Evolutionary conservation across 257 asterid species (phyloP).

Genomic region (Mitragyna speciosa): DNA sequence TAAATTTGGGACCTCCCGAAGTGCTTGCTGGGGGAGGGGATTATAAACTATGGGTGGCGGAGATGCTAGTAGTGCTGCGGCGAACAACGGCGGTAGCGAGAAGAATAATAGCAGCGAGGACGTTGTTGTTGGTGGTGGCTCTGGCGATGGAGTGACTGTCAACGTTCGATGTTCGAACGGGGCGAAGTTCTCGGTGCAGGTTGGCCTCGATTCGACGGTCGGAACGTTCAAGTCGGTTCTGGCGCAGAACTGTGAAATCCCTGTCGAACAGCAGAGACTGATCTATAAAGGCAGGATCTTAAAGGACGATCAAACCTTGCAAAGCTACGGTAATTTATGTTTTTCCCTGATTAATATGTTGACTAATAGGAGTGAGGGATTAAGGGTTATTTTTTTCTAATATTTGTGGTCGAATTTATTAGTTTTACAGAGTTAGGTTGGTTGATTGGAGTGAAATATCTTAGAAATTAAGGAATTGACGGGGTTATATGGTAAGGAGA

Average conservation of each 20-base stretch:
- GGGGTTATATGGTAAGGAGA: background rate
- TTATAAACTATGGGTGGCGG: slow-evolving; percentile 45
- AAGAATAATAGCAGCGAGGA: slow-evolving; percentile 23
- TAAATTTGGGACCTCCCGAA: slow-evolving; percentile 15
- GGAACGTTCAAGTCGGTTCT: slow-evolving; percentile 47
- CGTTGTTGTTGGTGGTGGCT: slow-evolving; percentile 18
- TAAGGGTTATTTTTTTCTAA: background rate
- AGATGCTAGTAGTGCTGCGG: slow-evolving; percentile 31
- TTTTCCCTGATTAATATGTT: background rate
- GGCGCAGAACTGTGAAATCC: slow-evolving; percentile 45
- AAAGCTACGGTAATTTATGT: slow-evolving; percentile 39
- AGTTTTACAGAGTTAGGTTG: background rate
- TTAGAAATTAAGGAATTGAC: background rate
- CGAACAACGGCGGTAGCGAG: slow-evolving; percentile 20
- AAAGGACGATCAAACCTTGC: slow-evolving; percentile 62
- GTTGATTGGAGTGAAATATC: background rate
- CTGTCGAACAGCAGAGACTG: slow-evolving; percentile 53
- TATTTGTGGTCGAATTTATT: background rate
- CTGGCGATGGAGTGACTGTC: slow-evolving; percentile 36
- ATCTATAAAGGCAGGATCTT: slow-evolving; percentile 66
- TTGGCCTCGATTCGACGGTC: slow-evolving; percentile 43
- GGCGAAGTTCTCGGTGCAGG: slow-evolving; percentile 43
- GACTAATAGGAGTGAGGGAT: background rate
- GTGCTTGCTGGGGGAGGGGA: slow-evolving; percentile 5
- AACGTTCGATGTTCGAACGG: slow-evolving; percentile 54